Evolutionary conservation across 331 rosid genomes (phyloP), one percentile per base, ranked within the genome.

Genomic region (Saraca asoca): DNA sequence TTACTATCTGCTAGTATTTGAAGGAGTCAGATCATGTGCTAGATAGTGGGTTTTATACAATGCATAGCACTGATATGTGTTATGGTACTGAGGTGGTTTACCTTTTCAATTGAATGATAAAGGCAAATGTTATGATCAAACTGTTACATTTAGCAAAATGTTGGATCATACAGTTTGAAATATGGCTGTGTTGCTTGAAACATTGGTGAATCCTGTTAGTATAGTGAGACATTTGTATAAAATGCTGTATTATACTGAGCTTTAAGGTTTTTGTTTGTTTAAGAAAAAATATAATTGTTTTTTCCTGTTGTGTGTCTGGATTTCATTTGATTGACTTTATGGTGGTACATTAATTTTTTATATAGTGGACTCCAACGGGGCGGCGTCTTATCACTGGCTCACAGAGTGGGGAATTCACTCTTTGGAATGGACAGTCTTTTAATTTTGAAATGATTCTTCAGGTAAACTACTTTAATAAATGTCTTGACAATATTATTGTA

Each of bases 401-500:
- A 56, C 99, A 90, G 75, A 90, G 96, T 74, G 99, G 99, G 58
- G 99, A 94, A 79, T 94, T 94, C 76, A 94, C 99, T 70, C 92
- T 94, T 70, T 94, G 97, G 99, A 94, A 94, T 86, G 99, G 97
- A 7, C 99, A 90, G 60, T 90, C 99, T 52, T 94, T 94, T 83
- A 94, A 94, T 82, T 94, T 94, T 70, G 99, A 94, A 82, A 88
- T 94, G 97, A 94, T 94, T 75, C 97, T 94, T 88, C 97, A 90
- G 97, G 99, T 94, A 79, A 43, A 5, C 52, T 38, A 16, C 56
- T 68, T 19, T 61, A 45, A 45, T 44, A 12, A 14, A 45, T 68
- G 35, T 65, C 41, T 37, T 51, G 44, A 58, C 19, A 35, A 62
- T 12, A 61, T 68, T 69, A 34, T 68, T 51, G 35, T 64, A 58